Conservation (phyloP, 2,329 filamentous ascomycete genomes). For the Aspergillus transmontanensis region DNA sequence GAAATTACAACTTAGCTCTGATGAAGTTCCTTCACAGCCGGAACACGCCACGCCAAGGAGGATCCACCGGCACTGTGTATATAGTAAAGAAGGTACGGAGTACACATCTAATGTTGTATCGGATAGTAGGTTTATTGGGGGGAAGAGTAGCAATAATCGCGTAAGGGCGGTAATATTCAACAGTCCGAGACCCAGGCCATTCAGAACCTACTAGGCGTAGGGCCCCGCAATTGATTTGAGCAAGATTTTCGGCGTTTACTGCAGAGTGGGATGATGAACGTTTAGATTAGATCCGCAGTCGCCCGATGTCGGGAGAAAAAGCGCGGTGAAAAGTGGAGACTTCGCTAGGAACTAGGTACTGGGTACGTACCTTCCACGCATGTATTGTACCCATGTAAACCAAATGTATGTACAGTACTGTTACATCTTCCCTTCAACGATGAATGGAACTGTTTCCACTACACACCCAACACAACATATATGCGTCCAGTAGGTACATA, state of each 20-base stretch:
- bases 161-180: background rate
- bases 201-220: background rate
- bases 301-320: conserved; percentile 26
- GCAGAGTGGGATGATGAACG: conserved; percentile 18
- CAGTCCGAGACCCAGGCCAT: conserved; percentile 1
- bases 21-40: conserved; percentile 2
- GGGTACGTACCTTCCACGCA: background rate
- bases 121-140: background rate
- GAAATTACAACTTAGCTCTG: background rate
- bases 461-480: background rate
- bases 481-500: background rate
- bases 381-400: background rate
- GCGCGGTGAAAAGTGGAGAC: background rate
- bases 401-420: background rate
- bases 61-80: background rate
- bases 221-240: conserved; percentile 10
- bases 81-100: background rate
- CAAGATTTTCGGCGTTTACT: conserved; percentile 8
- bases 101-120: background rate
- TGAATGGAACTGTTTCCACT: background rate
- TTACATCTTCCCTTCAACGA: background rate
- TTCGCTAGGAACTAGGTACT: too few species aligned
- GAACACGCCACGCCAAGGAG: conserved; percentile 8
- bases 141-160: background rate
- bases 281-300: conserved; percentile 26